Percentiles rank a stretch among this genome's conserved stretches.
Evolutionary conservation across 768 basidiomycete species (phyloP).

Genomic region (Cyclocybe aegerita): DNA sequence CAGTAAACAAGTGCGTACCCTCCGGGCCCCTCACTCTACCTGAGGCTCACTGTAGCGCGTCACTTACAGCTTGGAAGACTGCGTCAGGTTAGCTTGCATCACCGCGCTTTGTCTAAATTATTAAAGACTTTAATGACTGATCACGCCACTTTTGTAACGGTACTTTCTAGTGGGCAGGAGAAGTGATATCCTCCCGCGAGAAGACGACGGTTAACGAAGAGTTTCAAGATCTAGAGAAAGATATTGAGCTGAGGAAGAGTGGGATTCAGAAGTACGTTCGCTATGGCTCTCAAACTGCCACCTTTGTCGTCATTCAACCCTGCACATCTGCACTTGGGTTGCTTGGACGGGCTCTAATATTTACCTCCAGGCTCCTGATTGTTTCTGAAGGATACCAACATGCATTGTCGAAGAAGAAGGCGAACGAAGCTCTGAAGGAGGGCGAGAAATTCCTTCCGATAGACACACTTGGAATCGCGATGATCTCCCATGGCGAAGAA

Average conservation of each 20-base stretch:
- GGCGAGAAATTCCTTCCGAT: constrained; percentile 72
- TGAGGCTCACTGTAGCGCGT: background rate
- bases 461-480: constrained; percentile 80
- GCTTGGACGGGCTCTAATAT: background rate
- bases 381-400: constrained; percentile 74
- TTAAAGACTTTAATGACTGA: constrained; percentile 14
- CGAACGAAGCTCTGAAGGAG: constrained; percentile 59
- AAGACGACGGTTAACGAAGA: constrained; percentile 79
- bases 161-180: constrained; percentile 74
- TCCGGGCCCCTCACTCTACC: background rate
- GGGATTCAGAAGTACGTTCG: constrained; percentile 68
- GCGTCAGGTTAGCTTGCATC: constrained; percentile 57
- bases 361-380: constrained; percentile 54
- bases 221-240: constrained; percentile 77
- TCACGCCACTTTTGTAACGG: constrained; percentile 24
- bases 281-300: background rate
- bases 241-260: constrained; percentile 77
- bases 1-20: constrained; percentile 53
- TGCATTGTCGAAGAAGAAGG: constrained; percentile 73
- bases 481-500: constrained; percentile 84
- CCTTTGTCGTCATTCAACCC: background rate
- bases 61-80: constrained; percentile 66
- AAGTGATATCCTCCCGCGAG: constrained; percentile 82
- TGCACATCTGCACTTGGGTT: background rate
- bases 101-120: constrained; percentile 27